These are phyloP conservation scores for Sphagnurus paluster DNA, from an alignment of 1,284 basidiomycete species.

Conservation along the genomic window DNA sequence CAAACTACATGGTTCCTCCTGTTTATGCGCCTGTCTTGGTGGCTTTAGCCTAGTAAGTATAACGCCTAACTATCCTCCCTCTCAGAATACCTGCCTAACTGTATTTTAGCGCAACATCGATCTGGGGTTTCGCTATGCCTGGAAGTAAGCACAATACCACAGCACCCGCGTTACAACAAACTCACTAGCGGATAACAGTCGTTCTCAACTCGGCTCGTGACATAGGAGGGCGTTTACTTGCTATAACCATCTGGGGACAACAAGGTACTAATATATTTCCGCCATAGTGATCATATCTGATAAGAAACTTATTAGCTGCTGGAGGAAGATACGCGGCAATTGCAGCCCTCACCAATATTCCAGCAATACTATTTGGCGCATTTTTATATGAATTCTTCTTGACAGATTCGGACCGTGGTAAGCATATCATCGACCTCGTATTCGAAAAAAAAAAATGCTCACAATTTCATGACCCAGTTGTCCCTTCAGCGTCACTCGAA, in stretches of 20 bases:
- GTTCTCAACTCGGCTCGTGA: conserved; percentile 70
- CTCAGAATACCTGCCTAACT: too few species aligned
- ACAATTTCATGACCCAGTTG: conserved; percentile 7
- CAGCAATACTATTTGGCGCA: conserved; percentile 53
- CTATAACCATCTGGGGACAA: conserved; percentile 57
- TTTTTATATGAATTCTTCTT: conserved; percentile 56
- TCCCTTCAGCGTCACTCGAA: conserved; percentile 14
- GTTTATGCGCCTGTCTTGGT: conserved; percentile 51
- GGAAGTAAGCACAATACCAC: conserved; percentile 39
- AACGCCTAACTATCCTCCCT: too few species aligned
- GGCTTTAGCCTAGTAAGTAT: conserved; percentile 52
- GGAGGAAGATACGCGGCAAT: conserved; percentile 65
- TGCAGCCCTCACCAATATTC: conserved; percentile 64
- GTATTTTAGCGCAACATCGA: conserved; percentile 42
- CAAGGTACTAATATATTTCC: conserved; percentile 29
- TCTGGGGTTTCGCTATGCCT: conserved; percentile 60
- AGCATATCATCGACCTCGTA: neutral
- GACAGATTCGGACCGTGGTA: conserved; percentile 51
- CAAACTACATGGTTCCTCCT: conserved; percentile 60
- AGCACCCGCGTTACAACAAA: neutral
- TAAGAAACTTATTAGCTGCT: conserved; percentile 33
- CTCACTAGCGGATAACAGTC: conserved; percentile 34
- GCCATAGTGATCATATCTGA: neutral
- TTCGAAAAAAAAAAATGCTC: neutral
- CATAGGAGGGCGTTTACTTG: conserved; percentile 61